phyloP scores from a whole-genome alignment of 768 basidiomycete species.

The Heimioporus sp. region DNA sequence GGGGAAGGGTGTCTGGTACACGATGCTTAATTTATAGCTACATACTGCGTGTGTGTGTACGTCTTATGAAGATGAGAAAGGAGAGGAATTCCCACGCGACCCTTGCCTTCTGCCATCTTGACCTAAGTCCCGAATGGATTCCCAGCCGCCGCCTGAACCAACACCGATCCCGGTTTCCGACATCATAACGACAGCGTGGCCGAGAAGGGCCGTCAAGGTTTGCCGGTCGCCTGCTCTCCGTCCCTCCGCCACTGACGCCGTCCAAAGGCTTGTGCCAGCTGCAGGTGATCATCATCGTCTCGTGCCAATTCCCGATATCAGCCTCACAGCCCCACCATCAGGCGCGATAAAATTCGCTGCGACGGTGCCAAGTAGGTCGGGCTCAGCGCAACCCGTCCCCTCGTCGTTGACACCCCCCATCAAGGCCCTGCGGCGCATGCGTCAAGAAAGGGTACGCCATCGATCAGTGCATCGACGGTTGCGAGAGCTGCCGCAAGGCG shows the following conservation, averaged over 20 bases:
- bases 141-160: constrained; percentile 34
- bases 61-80: constrained; percentile 11
- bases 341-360: constrained; percentile 63
- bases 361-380: constrained; percentile 47
- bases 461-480: constrained; percentile 60
- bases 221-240: constrained; percentile 10
- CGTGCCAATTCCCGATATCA: neutral
- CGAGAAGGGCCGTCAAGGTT: constrained; percentile 53
- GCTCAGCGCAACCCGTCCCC: neutral
- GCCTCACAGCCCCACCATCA: constrained; percentile 21
- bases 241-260: constrained; percentile 10
- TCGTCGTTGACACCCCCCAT: constrained; percentile 1
- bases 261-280: constrained; percentile 55
- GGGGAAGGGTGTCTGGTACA: too few species aligned
- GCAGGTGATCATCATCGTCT: constrained; percentile 39
- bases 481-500: constrained; percentile 55
- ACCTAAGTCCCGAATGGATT: constrained; percentile 31
- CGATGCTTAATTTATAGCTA: too few species aligned
- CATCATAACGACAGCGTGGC: constrained; percentile 46
- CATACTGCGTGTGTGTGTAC: too few species aligned
- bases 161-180: constrained; percentile 50
- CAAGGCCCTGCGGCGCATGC: constrained; percentile 59
- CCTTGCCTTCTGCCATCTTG: constrained; percentile 27
- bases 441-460: constrained; percentile 50
- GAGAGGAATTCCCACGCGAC: constrained; percentile 28